phyloP scores from a whole-genome alignment of 148 eudicot species.

The Diospyros lotus region DNA sequence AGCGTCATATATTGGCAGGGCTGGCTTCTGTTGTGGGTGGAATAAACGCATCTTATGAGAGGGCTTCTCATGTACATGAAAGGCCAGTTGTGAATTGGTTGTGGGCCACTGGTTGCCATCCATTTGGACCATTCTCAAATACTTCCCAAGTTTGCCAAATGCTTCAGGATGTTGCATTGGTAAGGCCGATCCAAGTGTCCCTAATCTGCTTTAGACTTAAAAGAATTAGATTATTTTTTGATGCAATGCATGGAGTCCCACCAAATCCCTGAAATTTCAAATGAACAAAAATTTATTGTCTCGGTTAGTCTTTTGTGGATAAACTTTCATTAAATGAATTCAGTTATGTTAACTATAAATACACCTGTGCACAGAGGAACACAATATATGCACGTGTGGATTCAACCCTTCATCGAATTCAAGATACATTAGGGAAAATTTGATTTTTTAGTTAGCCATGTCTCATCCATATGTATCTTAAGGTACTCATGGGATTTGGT shows the following conservation, averaged over 20 bases:
- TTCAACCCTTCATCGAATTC: constrained; percentile 39
- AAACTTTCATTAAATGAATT: too few species aligned
- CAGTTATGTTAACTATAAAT: neutral
- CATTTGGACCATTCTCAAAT: too few species aligned
- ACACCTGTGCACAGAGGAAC: too few species aligned
- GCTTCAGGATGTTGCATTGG: too few species aligned
- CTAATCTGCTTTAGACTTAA: neutral
- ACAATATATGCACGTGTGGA: too few species aligned
- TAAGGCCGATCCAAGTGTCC: neutral
- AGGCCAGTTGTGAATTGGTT: constrained; percentile 54
- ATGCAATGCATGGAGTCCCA: neutral
- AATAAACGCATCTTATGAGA: too few species aligned
- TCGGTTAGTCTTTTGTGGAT: too few species aligned
- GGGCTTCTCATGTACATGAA: constrained; percentile 17
- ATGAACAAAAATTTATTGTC: neutral
- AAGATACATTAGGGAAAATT: constrained; percentile 77
- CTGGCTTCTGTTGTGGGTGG: constrained; percentile 17
- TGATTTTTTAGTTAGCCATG: constrained; percentile 6
- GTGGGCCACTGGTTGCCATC: constrained; percentile 33
- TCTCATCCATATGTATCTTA: neutral
- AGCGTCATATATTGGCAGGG: constrained; percentile 92
- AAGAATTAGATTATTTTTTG: neutral
- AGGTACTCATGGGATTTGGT: neutral
- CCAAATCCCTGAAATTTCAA: neutral
- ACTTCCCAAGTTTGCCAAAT: too few species aligned